Evolutionary conservation across 441 rosid genomes (phyloP), one percentile per base, ranked within the genome.

Genomic region (Bruguiera hainesii): DNA sequence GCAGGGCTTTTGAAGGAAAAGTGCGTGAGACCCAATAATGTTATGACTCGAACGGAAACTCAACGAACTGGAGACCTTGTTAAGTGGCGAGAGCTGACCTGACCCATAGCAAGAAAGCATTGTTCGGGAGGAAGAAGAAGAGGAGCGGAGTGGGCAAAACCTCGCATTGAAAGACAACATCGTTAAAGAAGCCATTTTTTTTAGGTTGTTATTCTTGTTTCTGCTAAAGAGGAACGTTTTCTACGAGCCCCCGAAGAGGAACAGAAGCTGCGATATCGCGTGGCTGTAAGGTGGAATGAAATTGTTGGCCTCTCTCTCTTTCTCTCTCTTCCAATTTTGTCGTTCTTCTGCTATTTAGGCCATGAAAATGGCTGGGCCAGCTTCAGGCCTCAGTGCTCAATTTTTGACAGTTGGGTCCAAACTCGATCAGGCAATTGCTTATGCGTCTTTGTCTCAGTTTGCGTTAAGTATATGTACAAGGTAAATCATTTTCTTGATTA

Each of bases 141-240:
- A 20, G 4, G 26, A 3, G 42, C 63, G 74, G 13, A 63, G 53
- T 3, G 82, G 76, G 39, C 60, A 72, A 57, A 78, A 64, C 6
- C 79, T 69, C 18, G 81, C 56, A 68, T 58, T 81, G 72, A 77
- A 72, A 73, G 93, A 82, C 18, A 76, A 50, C 50, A 77, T 66
- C 4, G 87, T 67, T 64, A 81, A 71, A 73, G 87, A 86, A 60
- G 96, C 96, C 98, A 89, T 91, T 64, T 64, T 39, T 68, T 29
- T 33, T 65, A 66, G 3, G 68, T 64, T 26, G 66, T 56, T 56
- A 6, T 56, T 64, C 59, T 52, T 67, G 60, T 7, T 13, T 31
- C 53, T 28, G 71, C 60, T 50, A 55, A 30, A 26, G 18, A 42
- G 18, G 48, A 13, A 42, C 48, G 56, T 7, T 35, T 37, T 49